phyloP scores from a whole-genome alignment of 768 basidiomycete species.

The Tylopilus felleus region DNA sequence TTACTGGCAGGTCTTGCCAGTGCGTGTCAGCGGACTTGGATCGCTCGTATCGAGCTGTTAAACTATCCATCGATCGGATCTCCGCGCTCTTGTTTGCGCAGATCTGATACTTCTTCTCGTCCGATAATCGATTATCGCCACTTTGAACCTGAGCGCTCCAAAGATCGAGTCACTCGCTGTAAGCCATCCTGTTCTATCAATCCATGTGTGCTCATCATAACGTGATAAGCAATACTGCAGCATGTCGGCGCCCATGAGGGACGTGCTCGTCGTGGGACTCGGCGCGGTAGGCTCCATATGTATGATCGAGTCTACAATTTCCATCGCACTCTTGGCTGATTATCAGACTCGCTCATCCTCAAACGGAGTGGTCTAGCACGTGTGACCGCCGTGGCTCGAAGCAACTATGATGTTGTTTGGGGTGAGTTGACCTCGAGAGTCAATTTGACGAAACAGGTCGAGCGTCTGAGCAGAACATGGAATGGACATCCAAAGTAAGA shows the following conservation, averaged over 20 bases:
- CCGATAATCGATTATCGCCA: background rate
- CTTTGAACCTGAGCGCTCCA: background rate
- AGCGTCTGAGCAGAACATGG: conserved; percentile 41
- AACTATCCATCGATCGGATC: background rate
- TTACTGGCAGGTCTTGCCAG: too few relatives aligned
- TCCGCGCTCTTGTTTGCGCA: background rate
- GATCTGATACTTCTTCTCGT: background rate
- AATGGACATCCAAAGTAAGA: conserved; percentile 52
- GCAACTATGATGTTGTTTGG: conserved; percentile 59
- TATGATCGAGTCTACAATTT: conserved; percentile 20
- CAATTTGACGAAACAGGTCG: background rate
- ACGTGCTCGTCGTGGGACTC: conserved; percentile 59
- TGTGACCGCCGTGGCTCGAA: conserved; percentile 70
- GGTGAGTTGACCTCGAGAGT: too few relatives aligned
- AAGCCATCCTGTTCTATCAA: background rate
- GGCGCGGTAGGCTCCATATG: conserved; percentile 67
- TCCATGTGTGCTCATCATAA: background rate
- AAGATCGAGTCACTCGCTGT: background rate
- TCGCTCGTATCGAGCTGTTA: background rate
- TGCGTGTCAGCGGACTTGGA: background rate
- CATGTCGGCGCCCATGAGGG: conserved; percentile 33
- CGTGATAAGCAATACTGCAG: background rate
- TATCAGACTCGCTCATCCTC: conserved; percentile 52
- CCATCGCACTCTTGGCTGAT: background rate
- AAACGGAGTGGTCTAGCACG: conserved; percentile 54